These are phyloP conservation scores for Beauveria australis DNA, from an alignment of 2,329 filamentous ascomycete genomes.

Conservation along the genomic window DNA sequence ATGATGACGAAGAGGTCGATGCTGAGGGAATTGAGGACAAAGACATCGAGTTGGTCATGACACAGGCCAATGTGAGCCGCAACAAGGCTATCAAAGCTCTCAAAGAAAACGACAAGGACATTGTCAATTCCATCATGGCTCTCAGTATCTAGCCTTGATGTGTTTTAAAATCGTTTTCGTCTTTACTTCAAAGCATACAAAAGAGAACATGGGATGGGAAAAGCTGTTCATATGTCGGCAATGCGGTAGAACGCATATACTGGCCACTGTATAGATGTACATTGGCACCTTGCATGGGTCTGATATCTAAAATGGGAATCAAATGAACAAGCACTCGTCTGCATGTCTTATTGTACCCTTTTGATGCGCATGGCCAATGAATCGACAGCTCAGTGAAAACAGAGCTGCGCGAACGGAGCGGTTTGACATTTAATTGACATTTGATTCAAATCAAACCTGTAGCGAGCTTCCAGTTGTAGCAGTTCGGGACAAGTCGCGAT, in stretches of 20 bases:
- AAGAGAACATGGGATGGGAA: constrained; percentile 9
- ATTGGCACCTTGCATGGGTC: not conserved
- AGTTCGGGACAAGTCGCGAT: constrained; percentile 9
- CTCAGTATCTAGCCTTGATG: constrained; percentile 59
- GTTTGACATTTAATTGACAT: no score
- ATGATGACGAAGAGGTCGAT: constrained; percentile 93
- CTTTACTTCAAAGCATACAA: constrained; percentile 5
- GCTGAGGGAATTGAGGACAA: constrained; percentile 93
- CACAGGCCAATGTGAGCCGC: constrained; percentile 89
- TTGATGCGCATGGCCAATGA: not conserved
- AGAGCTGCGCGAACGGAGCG: not conserved
- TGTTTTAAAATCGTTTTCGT: constrained; percentile 14
- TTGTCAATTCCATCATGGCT: constrained; percentile 99
- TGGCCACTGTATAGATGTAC: constrained; percentile 7
- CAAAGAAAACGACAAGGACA: constrained; percentile 99
- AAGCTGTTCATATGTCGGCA: constrained; percentile 11
- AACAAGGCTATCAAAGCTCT: constrained; percentile 99
- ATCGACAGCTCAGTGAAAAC: no score
- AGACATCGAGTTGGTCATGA: constrained; percentile 99
- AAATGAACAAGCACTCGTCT: constrained; percentile 4
- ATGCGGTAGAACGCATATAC: constrained; percentile 9
- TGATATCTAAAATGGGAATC: constrained; percentile 11
- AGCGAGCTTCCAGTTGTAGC: no score
- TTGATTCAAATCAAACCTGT: no score
- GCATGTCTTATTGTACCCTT: not conserved